Percentiles rank a stretch among this genome's conserved stretches.
Conservation (phyloP, 192 early-diverging fungal genomes). For the Phlyctochytrium planicorne region DNA sequence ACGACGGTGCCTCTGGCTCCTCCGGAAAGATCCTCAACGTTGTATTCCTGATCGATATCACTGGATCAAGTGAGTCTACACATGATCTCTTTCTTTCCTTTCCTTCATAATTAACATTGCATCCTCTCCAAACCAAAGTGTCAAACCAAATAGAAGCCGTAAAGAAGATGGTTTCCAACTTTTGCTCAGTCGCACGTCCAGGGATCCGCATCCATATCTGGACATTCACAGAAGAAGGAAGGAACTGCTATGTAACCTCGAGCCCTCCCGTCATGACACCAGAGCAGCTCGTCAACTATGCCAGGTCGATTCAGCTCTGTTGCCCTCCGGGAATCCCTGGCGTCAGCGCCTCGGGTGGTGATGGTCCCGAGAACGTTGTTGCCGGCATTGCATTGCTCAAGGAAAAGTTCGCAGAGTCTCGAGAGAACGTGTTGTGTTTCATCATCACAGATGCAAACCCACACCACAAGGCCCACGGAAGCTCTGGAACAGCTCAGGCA, state of each 20-base stretch:
- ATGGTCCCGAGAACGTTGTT: conserved; percentile 30
- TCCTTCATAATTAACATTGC: conserved; percentile 1
- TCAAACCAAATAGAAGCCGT: conserved; percentile 25
- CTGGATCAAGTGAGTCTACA: conserved; percentile 20
- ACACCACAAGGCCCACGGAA: conserved; percentile 9
- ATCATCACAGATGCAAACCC: conserved; percentile 30
- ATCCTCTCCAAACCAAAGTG: conserved; percentile 11
- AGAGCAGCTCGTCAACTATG: conserved; percentile 8
- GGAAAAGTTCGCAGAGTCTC: conserved; percentile 3
- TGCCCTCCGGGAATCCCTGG: conserved; percentile 3
- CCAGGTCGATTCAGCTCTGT: background rate
- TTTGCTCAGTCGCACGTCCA: conserved; percentile 19
- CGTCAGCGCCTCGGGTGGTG: conserved; percentile 20
- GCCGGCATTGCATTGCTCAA: conserved; percentile 17
- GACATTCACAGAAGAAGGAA: conserved; percentile 20
- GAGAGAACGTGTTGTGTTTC: conserved; percentile 29
- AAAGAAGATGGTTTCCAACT: conserved; percentile 21
- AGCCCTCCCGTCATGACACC: background rate
- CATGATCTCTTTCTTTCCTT: too few relatives aligned
- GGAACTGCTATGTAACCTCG: conserved; percentile 8
- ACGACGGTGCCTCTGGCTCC: too few relatives aligned
- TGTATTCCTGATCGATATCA: conserved; percentile 28
- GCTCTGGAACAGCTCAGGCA: background rate
- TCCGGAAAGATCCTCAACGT: conserved; percentile 28
- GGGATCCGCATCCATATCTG: conserved; percentile 18